These are phyloP conservation scores for Apiotrichum veenhuisii DNA, from an alignment of 1,284 basidiomycete species.

Conservation along the genomic window DNA sequence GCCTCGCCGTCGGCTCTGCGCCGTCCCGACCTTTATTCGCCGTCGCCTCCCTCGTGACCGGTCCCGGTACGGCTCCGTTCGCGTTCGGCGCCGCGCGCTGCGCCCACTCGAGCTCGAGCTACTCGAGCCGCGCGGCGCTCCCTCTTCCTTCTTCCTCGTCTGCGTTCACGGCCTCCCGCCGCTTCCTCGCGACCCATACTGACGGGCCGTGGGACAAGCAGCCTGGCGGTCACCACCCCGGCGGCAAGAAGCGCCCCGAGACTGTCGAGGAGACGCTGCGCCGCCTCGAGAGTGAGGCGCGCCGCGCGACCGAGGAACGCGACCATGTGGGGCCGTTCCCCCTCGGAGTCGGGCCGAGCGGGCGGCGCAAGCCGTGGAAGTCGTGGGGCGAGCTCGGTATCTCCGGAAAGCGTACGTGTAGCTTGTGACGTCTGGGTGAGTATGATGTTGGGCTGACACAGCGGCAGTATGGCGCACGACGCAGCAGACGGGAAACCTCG, in stretches of 20 bases:
- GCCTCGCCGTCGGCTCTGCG: neutral
- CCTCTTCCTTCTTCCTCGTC: neutral
- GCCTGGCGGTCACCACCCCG: neutral
- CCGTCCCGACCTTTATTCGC: neutral
- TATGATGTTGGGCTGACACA: conserved; percentile 2
- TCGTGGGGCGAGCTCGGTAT: conserved; percentile 75
- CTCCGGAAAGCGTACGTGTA: conserved; percentile 75
- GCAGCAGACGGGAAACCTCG: conserved; percentile 71
- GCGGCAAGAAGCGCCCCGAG: conserved; percentile 6
- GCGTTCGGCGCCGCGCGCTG: too few relatives aligned
- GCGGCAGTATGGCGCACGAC: conserved; percentile 69
- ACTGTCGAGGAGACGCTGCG: conserved; percentile 30
- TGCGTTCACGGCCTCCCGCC: neutral
- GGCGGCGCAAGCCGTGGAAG: conserved; percentile 53
- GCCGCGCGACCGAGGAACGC: conserved; percentile 14
- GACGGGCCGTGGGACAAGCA: conserved; percentile 4
- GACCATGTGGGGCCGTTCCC: conserved; percentile 72
- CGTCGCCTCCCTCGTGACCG: neutral
- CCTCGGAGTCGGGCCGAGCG: conserved; percentile 62
- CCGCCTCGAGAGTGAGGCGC: conserved; percentile 23
- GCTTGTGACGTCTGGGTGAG: too few relatives aligned
- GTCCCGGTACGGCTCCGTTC: too few relatives aligned
- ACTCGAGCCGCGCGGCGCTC: conserved; percentile 10
- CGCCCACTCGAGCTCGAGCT: neutral
- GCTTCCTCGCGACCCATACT: neutral